These are phyloP conservation scores for Colletotrichum gigasporum DNA, from an alignment of 2,329 filamentous ascomycete species.

Conservation along the genomic window DNA sequence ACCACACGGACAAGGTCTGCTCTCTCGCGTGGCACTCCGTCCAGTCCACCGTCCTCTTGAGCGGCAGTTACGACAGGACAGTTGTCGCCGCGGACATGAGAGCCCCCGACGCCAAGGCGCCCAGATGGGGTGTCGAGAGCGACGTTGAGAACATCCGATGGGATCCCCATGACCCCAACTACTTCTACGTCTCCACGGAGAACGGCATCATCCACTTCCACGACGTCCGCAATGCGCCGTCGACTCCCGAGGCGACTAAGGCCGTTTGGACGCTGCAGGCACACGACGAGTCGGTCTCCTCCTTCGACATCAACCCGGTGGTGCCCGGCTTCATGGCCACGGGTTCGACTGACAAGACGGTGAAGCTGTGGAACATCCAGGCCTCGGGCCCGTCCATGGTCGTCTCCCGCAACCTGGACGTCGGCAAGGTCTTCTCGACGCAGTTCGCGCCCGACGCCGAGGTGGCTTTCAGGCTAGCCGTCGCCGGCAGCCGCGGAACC, in stretches of 20 bases:
- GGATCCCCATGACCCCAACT: slow-evolving; percentile 93
- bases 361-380: slow-evolving; percentile 96
- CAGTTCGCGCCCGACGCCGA: slow-evolving; percentile 89
- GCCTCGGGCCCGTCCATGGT: slow-evolving; percentile 87
- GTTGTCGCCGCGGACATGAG: slow-evolving; percentile 97
- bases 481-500: slow-evolving; percentile 92
- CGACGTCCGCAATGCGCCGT: slow-evolving; percentile 81
- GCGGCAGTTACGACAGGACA: slow-evolving; percentile 94
- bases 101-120: slow-evolving; percentile 81
- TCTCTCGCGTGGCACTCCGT: slow-evolving; percentile 91
- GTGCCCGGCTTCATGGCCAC: slow-evolving; percentile 95
- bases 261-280: slow-evolving; percentile 95
- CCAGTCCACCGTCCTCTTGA: slow-evolving; percentile 88
- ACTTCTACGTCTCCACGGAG: slow-evolving; percentile 95
- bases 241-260: slow-evolving; percentile 79
- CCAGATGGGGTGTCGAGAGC: slow-evolving; percentile 92
- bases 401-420: slow-evolving; percentile 88
- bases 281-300: slow-evolving; percentile 90
- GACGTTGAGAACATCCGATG: slow-evolving; percentile 93
- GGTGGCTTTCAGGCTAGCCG: slow-evolving; percentile 90
- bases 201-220: slow-evolving; percentile 92
- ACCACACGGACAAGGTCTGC: slow-evolving; percentile 98
- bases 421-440: slow-evolving; percentile 94
- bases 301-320: slow-evolving; percentile 89
- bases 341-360: slow-evolving; percentile 91